Conservation (phyloP, 306 rosid genomes). For the Cucurbita ficifolia region DNA sequence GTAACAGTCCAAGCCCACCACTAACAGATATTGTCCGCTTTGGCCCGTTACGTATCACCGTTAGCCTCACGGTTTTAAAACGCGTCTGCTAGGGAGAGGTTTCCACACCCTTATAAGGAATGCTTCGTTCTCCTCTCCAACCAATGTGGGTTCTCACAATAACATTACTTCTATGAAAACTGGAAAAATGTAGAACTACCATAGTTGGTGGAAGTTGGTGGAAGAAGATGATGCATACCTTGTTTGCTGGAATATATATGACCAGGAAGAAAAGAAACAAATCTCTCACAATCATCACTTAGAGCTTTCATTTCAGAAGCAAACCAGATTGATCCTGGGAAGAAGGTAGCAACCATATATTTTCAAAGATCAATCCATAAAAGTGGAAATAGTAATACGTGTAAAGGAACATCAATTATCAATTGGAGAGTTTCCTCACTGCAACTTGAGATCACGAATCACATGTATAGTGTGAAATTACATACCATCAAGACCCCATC, state of each 20-base stretch:
- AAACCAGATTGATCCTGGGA: conserved; percentile 88
- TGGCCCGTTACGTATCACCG: no score
- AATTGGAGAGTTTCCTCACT: not conserved
- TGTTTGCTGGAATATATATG: conserved; percentile 90
- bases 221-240: conserved; percentile 30
- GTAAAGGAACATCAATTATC: not conserved
- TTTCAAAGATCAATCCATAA: not conserved
- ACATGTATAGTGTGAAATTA: conserved; percentile 3
- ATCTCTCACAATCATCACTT: conserved; percentile 93
- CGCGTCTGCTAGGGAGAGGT: no score
- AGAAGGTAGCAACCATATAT: conserved; percentile 7
- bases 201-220: not conserved
- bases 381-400: not conserved
- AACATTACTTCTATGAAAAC: not conserved
- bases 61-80: no score
- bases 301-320: conserved; percentile 98
- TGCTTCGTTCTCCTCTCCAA: no score
- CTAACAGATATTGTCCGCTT: no score
- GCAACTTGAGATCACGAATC: not conserved
- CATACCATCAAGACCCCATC: conserved; percentile 99
- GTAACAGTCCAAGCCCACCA: no score
- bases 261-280: conserved; percentile 80
- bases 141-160: no score
- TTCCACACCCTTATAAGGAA: no score
- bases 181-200: not conserved